A percentile compares a stretch with the other conserved stretches of the same genome.
phyloP scores from a whole-genome alignment of 768 basidiomycete species.

The Termitomyces sp. region DNA sequence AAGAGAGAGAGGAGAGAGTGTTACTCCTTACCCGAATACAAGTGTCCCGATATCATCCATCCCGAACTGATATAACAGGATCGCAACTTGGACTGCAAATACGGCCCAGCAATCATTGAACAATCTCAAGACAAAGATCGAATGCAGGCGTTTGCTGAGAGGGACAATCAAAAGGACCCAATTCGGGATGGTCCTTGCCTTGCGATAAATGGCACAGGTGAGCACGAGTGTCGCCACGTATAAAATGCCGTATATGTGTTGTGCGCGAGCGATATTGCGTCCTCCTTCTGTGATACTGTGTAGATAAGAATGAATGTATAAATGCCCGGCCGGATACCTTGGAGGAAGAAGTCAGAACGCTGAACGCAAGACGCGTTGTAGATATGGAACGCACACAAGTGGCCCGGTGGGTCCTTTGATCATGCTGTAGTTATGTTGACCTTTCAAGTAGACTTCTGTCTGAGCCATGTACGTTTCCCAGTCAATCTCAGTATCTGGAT shows the following conservation, averaged over 20 bases:
- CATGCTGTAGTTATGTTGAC: constrained; percentile 75
- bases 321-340: constrained; percentile 94
- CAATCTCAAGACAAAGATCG: constrained; percentile 83
- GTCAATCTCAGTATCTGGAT: constrained; percentile 94
- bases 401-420: constrained; percentile 91
- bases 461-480: constrained; percentile 97
- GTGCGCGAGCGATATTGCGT: constrained; percentile 53
- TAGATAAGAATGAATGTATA: constrained; percentile 74
- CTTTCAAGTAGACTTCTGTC: constrained; percentile 68
- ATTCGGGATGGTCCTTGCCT: constrained; percentile 59
- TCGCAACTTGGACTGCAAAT: constrained; percentile 56
- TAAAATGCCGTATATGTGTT: constrained; percentile 72
- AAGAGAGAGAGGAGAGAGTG: neutral
- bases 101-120: constrained; percentile 96
- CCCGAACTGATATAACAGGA: constrained; percentile 57
- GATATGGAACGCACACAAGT: constrained; percentile 59
- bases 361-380: neutral
- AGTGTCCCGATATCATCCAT: constrained; percentile 59
- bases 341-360: neutral
- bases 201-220: constrained; percentile 63
- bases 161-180: constrained; percentile 69
- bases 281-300: constrained; percentile 60
- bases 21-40: constrained; percentile 63
- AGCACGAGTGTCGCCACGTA: constrained; percentile 66
- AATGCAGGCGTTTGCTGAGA: constrained; percentile 90